Percentiles rank a stretch among this genome's conserved stretches.
phyloP scores from a whole-genome alignment of 495 filamentous ascomycete species.

The Thermochaetoides thermophila region DNA sequence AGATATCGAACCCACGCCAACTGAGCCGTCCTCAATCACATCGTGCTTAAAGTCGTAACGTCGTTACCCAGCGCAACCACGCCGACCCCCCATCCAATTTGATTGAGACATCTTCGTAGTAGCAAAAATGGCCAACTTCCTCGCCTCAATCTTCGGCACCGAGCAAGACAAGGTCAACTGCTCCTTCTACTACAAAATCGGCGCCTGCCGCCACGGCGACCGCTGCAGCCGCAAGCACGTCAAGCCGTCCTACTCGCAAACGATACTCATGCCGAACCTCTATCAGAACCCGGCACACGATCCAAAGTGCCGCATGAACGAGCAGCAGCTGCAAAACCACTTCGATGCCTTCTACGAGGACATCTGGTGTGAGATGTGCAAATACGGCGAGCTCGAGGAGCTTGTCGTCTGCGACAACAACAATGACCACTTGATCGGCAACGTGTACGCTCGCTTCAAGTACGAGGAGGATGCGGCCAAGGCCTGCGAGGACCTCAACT shows the following conservation, averaged over 20 bases:
- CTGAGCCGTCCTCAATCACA: too few species aligned
- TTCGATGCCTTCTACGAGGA: constrained; percentile 99
- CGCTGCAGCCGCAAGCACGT: constrained; percentile 96
- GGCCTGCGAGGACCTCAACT: constrained; percentile 88
- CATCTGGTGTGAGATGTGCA: constrained; percentile 98
- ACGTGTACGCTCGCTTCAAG: constrained; percentile 99
- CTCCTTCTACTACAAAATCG: constrained; percentile 48
- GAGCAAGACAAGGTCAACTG: constrained; percentile 84
- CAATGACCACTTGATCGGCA: constrained; percentile 96
- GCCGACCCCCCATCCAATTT: too few species aligned
- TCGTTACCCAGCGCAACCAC: too few species aligned
- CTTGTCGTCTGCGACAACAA: constrained; percentile 89
- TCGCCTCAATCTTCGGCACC: constrained; percentile 98
- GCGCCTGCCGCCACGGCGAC: constrained; percentile 94
- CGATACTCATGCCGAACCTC: constrained; percentile 92
- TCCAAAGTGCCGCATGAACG: constrained; percentile 90
- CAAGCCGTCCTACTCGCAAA: constrained; percentile 95
- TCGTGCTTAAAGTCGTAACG: too few species aligned
- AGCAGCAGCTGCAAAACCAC: constrained; percentile 90
- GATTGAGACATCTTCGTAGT: too few species aligned
- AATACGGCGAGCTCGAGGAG: constrained; percentile 81
- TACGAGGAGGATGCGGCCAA: constrained; percentile 93
- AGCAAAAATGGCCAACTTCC: constrained; percentile 70
- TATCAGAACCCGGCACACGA: constrained; percentile 99
- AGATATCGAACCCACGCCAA: too few species aligned